phyloP scores from a whole-genome alignment of 129 eudicot species.

The Tagetes erecta region DNA sequence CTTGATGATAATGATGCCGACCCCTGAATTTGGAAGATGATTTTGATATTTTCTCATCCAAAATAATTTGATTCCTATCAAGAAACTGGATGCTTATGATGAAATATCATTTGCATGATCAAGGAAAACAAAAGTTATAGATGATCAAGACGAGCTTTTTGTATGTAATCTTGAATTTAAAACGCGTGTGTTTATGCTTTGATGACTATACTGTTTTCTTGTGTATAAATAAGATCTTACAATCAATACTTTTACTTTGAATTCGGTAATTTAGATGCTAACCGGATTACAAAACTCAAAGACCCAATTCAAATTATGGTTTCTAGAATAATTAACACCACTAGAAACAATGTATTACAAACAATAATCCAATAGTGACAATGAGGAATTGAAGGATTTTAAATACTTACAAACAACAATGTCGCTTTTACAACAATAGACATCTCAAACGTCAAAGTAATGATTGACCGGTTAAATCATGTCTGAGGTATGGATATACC shows the following conservation, averaged over 20 bases:
- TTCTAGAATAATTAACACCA: too few species aligned
- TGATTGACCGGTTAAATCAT: too few species aligned
- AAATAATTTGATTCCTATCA: slow-evolving; percentile 37
- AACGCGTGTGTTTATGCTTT: slow-evolving; percentile 21
- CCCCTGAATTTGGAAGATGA: slow-evolving; percentile 38
- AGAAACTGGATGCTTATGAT: slow-evolving; percentile 15
- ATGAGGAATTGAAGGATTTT: neutral
- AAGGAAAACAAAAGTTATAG: slow-evolving; percentile 21
- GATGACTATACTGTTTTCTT: slow-evolving; percentile 21
- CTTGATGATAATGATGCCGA: slow-evolving; percentile 21
- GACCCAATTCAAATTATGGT: too few species aligned
- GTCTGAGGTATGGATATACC: too few species aligned
- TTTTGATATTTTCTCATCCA: slow-evolving; percentile 42
- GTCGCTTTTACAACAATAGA: neutral
- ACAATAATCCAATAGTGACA: neutral
- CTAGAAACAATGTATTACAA: neutral
- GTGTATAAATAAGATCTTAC: slow-evolving; percentile 26
- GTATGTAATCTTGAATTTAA: slow-evolving; percentile 27
- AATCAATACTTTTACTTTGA: slow-evolving; percentile 17
- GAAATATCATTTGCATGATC: slow-evolving; percentile 20
- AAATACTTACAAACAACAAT: slow-evolving; percentile 16
- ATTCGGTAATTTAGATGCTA: too few species aligned
- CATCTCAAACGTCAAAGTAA: too few species aligned
- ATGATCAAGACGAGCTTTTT: slow-evolving; percentile 27
- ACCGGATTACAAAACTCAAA: too few species aligned